Percentiles rank a stretch among this genome's conserved stretches.
These are phyloP conservation scores for Neohortaea acidophila DNA, from an alignment of 495 filamentous ascomycete species.

Conservation along the genomic window DNA sequence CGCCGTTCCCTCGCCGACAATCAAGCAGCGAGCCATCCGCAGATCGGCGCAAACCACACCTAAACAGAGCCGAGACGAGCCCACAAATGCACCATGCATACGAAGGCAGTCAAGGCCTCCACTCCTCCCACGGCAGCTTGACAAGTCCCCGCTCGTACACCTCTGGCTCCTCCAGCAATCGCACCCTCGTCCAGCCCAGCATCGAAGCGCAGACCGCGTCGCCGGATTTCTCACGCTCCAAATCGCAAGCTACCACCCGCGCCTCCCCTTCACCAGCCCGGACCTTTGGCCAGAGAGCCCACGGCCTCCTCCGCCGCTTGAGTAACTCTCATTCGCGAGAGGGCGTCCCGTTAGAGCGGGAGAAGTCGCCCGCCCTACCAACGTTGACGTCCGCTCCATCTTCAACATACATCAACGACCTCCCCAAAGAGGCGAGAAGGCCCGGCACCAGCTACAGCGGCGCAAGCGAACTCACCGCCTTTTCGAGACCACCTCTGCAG, in stretches of 20 bases:
- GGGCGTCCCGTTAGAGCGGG: background rate
- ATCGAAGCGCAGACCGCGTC: background rate
- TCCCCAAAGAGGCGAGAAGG: slow-evolving; percentile 2
- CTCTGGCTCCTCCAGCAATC: slow-evolving; percentile 12
- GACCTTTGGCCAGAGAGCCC: slow-evolving; percentile 11
- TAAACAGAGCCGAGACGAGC: slow-evolving; percentile 14
- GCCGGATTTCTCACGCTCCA: background rate
- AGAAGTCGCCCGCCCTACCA: slow-evolving; percentile 13
- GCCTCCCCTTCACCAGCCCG: slow-evolving; percentile 7
- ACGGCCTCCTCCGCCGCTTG: slow-evolving; percentile 17
- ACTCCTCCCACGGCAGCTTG: slow-evolving; percentile 5
- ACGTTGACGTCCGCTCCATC: slow-evolving; percentile 12
- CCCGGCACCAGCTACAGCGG: slow-evolving; percentile 8
- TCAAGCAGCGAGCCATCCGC: slow-evolving; percentile 6
- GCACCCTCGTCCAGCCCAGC: slow-evolving; percentile 6
- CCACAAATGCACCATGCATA: slow-evolving; percentile 6
- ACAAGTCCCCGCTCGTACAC: slow-evolving; percentile 4
- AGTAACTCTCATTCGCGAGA: slow-evolving; percentile 6
- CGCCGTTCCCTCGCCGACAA: slow-evolving; percentile 6
- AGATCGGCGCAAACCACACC: slow-evolving; percentile 11
- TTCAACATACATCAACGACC: slow-evolving; percentile 7
- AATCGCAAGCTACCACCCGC: background rate
- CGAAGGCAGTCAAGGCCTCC: background rate
- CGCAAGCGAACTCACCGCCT: background rate
- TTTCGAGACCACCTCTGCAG: slow-evolving; percentile 1